phyloP scores from a whole-genome alignment of 352 stramenopile species.

The Globisporangium canariense region DNA sequence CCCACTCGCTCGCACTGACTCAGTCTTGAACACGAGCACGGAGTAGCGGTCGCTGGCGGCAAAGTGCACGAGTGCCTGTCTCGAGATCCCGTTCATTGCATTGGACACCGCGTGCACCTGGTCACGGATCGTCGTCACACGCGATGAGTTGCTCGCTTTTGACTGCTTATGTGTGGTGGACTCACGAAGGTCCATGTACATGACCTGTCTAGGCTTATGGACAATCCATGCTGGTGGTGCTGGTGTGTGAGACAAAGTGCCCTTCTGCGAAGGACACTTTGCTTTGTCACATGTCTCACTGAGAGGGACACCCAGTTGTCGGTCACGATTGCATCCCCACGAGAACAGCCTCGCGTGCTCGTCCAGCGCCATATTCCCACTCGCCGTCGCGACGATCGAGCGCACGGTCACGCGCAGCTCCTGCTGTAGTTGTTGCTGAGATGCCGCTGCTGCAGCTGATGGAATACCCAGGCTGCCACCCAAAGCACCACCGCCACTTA shows the following conservation, averaged over 20 bases:
- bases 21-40: constrained; percentile 46
- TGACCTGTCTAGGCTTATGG: constrained; percentile 29
- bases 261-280: background rate
- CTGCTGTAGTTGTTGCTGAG: constrained; percentile 11
- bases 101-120: constrained; percentile 23
- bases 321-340: constrained; percentile 43
- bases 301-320: constrained; percentile 32
- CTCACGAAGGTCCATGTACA: constrained; percentile 42
- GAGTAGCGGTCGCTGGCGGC: constrained; percentile 45
- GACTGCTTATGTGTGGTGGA: constrained; percentile 6
- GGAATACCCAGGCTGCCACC: background rate
- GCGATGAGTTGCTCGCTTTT: constrained; percentile 7
- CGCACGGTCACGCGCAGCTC: background rate
- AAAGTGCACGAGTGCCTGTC: constrained; percentile 32
- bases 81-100: background rate
- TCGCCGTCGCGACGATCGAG: constrained; percentile 28
- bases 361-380: constrained; percentile 38
- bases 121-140: constrained; percentile 28
- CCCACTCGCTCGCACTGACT: constrained; percentile 11
- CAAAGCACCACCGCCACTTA: background rate
- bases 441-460: background rate
- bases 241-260: constrained; percentile 6
- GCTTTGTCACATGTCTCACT: background rate
- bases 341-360: constrained; percentile 45
- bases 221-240: background rate